Evolutionary conservation across 1,284 basidiomycete species (phyloP).

Genomic region (Heterobasidion irregulare): DNA sequence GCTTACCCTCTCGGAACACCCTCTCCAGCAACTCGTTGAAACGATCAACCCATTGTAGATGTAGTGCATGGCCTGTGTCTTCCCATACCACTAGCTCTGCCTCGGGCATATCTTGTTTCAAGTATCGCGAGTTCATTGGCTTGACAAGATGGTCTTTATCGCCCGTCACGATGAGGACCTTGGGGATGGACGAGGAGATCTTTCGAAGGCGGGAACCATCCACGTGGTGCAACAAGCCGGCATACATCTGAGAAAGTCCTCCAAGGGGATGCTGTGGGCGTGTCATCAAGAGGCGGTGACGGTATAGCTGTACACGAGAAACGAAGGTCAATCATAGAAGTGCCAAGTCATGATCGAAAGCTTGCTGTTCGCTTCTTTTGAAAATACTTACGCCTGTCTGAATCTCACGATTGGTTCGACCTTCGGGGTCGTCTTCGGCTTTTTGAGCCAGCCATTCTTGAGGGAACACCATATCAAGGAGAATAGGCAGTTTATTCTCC

Average conservation of each 20-base stretch:
- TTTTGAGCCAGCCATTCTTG: slow-evolving; percentile 45
- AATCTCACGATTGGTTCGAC: slow-evolving; percentile 55
- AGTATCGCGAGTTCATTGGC: slow-evolving; percentile 43
- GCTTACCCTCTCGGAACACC: slow-evolving; percentile 45
- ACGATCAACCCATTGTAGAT: slow-evolving; percentile 39
- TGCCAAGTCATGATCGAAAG: no score
- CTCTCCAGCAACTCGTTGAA: slow-evolving; percentile 56
- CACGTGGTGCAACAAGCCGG: slow-evolving; percentile 66
- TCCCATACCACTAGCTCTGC: slow-evolving; percentile 63
- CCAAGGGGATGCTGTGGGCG: slow-evolving; percentile 58
- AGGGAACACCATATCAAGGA: slow-evolving; percentile 59
- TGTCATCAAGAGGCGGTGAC: slow-evolving; percentile 45
- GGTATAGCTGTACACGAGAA: slow-evolving; percentile 30
- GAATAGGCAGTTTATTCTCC: slow-evolving; percentile 40
- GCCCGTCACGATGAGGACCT: slow-evolving; percentile 66
- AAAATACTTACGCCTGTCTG: slow-evolving; percentile 36
- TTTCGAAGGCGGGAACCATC: slow-evolving; percentile 39
- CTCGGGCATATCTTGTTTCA: slow-evolving; percentile 59
- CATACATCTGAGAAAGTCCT: slow-evolving; percentile 67
- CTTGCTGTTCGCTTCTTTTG: no score
- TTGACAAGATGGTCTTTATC: slow-evolving; percentile 66
- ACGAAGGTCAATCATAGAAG: background rate
- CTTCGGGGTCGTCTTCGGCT: slow-evolving; percentile 38
- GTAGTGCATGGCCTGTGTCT: slow-evolving; percentile 62
- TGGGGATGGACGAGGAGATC: slow-evolving; percentile 51